phyloP scores from a whole-genome alignment of 192 early-diverging fungal genomes.

The Ambispora gerdemannii region DNA sequence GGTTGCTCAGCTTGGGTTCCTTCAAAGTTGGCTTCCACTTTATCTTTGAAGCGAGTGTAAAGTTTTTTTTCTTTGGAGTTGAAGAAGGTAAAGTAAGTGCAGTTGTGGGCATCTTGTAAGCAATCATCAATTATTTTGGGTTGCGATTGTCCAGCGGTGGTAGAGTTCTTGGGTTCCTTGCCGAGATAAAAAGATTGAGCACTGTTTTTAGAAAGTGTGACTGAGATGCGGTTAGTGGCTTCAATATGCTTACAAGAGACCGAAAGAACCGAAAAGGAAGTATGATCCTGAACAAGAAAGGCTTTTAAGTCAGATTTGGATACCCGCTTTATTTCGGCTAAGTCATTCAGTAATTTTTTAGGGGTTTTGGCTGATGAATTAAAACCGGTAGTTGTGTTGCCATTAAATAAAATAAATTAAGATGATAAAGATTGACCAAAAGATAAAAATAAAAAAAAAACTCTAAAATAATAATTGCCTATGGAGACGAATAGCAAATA shows the following conservation, averaged over 20 bases:
- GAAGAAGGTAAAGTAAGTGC: constrained; percentile 6
- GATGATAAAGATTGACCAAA: no score
- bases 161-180: no score
- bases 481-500: no score
- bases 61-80: constrained; percentile 12
- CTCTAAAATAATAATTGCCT: no score
- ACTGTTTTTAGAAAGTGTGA: constrained; percentile 7
- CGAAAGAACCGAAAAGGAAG: no score
- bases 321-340: no score
- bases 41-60: constrained; percentile 14
- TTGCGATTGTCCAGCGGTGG: not conserved
- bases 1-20: not conserved
- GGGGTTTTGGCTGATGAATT: not conserved
- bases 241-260: constrained; percentile 10
- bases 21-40: constrained; percentile 7
- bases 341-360: constrained; percentile 9
- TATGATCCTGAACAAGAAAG: not conserved
- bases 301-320: not conserved
- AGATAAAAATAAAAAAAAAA: no score
- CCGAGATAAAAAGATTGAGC: constrained; percentile 6
- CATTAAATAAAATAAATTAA: constrained; percentile 4
- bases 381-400: constrained; percentile 13
- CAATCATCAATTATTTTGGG: not conserved
- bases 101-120: constrained; percentile 8
- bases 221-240: not conserved